Evolutionary conservation across 148 eudicot genomes (phyloP).

Genomic region (Chenopodium quinoa): DNA sequence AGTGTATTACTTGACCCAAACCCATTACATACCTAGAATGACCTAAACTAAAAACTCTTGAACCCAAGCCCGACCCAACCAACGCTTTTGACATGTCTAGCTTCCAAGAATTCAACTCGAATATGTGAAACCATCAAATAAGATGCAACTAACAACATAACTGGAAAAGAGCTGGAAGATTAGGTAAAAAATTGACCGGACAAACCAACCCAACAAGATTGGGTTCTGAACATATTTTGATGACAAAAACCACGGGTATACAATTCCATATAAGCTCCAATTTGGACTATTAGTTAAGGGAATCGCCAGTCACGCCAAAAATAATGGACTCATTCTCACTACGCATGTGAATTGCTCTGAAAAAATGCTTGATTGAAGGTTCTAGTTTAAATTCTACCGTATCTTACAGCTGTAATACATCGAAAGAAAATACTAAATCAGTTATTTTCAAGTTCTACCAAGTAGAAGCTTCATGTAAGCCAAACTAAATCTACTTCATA

Average conservation of each 20-base stretch:
- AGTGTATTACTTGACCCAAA: no score
- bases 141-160: no score
- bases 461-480: neutral
- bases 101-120: no score
- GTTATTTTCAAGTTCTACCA: neutral
- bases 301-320: neutral
- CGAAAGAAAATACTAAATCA: neutral
- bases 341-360: constrained; percentile 2
- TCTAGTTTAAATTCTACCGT: neutral
- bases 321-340: constrained; percentile 23
- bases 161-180: no score
- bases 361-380: neutral
- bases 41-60: no score
- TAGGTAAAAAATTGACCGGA: neutral
- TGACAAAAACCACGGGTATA: neutral
- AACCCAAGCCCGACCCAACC: no score
- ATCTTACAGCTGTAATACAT: neutral
- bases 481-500: neutral
- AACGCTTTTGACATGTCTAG: no score
- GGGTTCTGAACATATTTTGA: neutral
- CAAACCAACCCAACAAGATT: neutral
- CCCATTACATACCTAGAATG: no score
- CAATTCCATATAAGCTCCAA: neutral
- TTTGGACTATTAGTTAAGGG: neutral
- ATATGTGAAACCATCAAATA: no score